Conservation (phyloP, 2,329 filamentous ascomycete species). For the Sclerotinia trifoliorum region DNA sequence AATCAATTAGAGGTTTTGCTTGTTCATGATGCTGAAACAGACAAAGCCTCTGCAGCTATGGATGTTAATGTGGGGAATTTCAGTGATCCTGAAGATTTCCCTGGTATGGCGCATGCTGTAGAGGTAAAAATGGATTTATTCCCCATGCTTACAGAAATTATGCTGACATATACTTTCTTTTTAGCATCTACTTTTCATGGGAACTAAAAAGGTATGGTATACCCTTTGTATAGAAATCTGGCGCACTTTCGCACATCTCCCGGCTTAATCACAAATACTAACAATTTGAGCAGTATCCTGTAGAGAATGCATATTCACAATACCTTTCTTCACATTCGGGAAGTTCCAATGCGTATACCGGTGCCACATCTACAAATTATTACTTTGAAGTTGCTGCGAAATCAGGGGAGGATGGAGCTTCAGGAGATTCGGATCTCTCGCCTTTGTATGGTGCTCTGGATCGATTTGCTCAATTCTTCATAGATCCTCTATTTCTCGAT, state of each 20-base stretch:
- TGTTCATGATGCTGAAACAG: conserved; percentile 90
- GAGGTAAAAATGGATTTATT: conserved; percentile 52
- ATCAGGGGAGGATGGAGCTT: conserved; percentile 63
- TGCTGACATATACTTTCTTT: conserved; percentile 43
- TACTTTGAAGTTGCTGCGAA: conserved; percentile 93
- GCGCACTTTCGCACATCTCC: conserved; percentile 13
- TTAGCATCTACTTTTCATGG: conserved; percentile 78
- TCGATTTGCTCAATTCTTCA: conserved; percentile 74
- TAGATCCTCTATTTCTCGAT: conserved; percentile 67
- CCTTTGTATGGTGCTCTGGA: conserved; percentile 71
- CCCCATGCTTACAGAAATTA: conserved; percentile 43
- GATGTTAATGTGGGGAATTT: conserved; percentile 97
- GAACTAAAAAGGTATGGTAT: conserved; percentile 75
- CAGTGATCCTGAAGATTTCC: conserved; percentile 86
- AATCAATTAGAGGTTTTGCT: conserved; percentile 90
- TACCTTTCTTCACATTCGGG: conserved; percentile 90
- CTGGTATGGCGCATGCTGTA: conserved; percentile 92
- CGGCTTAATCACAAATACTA: conserved; percentile 24
- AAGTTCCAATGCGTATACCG: conserved; percentile 92
- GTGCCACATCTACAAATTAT: conserved; percentile 91
- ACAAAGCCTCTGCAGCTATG: conserved; percentile 93
- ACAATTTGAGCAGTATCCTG: conserved; percentile 63
- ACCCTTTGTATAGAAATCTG: conserved; percentile 8
- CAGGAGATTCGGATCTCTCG: conserved; percentile 56
- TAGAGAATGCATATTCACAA: conserved; percentile 92